Evolutionary conservation across 257 asterid genomes (phyloP), one percentile per base, ranked within the genome.

Genomic region (Jasminum sambac): DNA sequence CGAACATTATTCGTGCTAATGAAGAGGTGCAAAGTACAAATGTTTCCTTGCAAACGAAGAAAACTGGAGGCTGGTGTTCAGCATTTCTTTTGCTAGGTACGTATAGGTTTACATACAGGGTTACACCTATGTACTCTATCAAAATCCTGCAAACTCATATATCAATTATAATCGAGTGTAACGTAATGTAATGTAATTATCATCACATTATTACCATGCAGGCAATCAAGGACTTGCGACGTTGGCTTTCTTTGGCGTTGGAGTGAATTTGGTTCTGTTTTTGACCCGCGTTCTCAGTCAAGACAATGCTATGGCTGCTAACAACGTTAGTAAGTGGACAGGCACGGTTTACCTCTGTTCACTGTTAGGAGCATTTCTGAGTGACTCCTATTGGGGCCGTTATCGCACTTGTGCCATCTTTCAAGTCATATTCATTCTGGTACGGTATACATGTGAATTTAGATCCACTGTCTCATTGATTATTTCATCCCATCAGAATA

Each of bases 341-440:
- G 97, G 97, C 63, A 89, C 96, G 0, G 96, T 89, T 9, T 89
- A 91, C 69, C 64, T 91, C 67, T 91, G 91, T 86, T 87, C 97
- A 0, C 80, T 91, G 17, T 12, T 91, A 1, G 97, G 92, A 65
- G 97, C 97, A 12, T 91, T 91, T 70, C 88, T 91, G 19, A 91
- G 96, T 30, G 97, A 91, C 71, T 91, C 97, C 0, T 91, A 91
- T 63, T 87, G 89, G 97, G 97, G 97, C 7, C 88, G 97, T 9
- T 91, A 80, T 71, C 73, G 83, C 14, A 89, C 97, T 6, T 89
- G 97, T 65, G 84, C 89, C 13, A 58, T 91, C 68, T 91, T 82
- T 59, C 97, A 91, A 74, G 65, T 86, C 58, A 73, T 89, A 38
- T 83, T 91, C 40, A 69, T 91, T 38, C 21, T 81, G 91, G 97